Evolutionary conservation across 768 basidiomycete species (phyloP), one percentile per base, ranked within the genome.

Genomic region (Dictyophora rubrovolvata): DNA sequence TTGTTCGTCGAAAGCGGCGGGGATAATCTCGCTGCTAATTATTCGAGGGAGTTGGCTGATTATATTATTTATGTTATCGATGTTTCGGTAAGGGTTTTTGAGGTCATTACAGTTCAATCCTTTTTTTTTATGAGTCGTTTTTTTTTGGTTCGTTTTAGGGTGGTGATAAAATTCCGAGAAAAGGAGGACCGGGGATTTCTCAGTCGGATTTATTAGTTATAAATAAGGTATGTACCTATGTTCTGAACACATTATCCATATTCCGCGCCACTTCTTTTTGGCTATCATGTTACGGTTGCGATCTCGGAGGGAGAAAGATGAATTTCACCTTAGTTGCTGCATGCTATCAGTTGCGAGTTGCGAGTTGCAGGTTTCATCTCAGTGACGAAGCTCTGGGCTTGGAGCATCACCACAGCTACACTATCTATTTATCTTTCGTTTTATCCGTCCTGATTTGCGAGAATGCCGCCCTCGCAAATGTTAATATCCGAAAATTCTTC

Each of bases 141-240:
- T 46, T 55, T 21, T 28, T 49, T 34, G 14, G 1, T 21, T 33
- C 52, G 6, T 21, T 21, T 34, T 62, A 89, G 87, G 95, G 96
- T 10, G 95, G 95, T 0, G 95, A 99, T 73, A 99, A 99, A 73
- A 94, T 99, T 63, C 96, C 96, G 20, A 79, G 95, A 21, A 99
- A 99, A 75, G 95, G 96, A 5, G 96, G 95, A 1, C 96, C 95
- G 1, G 96, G 95, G 10, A 97, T 99, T 64, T 93, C 93, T 1
- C 89, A 93, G 67, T 95, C 93, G 1, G 96, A 98, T 73, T 75
- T 99, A 11, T 74, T 99, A 56, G 83, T 99, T 22, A 83, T 98
- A 65, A 98, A 98, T 77, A 99, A 99, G 80, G 94, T 86, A 36
- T 54, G 69, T 57, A 37, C n/a, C n/a, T n/a, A n/a, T n/a, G n/a